phyloP scores from a whole-genome alignment of 2,329 filamentous ascomycete species.

The Thermothelomyces thermophilus region DNA sequence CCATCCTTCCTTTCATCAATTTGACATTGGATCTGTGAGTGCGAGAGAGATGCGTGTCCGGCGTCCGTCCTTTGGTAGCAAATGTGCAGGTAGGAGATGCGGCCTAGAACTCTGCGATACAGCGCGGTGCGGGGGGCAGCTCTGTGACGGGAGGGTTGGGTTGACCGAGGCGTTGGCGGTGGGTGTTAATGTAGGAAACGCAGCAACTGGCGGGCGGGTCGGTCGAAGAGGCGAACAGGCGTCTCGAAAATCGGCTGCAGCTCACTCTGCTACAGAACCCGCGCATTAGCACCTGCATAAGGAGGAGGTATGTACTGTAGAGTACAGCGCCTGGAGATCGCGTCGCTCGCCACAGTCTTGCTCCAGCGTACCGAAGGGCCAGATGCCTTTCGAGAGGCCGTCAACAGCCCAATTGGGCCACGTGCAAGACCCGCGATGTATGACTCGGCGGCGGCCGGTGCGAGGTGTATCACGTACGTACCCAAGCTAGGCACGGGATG shows the following conservation, averaged over 20 bases:
- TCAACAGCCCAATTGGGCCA: conserved; percentile 14
- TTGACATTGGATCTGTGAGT: conserved; percentile 24
- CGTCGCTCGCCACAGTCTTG: neutral
- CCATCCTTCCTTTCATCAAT: conserved; percentile 42
- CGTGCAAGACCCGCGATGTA: neutral
- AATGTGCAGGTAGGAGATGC: neutral
- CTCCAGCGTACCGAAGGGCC: too few species aligned
- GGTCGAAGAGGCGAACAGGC: neutral
- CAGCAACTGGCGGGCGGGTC: neutral
- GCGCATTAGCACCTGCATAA: conserved; percentile 11
- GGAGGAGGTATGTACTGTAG: too few species aligned
- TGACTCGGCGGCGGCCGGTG: neutral
- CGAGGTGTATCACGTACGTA: conserved; percentile 9
- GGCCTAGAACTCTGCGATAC: neutral
- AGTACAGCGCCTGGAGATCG: neutral
- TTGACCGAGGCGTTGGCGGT: neutral
- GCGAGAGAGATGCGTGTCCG: conserved; percentile 11
- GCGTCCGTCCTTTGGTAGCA: neutral
- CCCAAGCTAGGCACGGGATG: neutral
- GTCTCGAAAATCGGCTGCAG: neutral
- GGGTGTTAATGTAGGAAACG: too few species aligned
- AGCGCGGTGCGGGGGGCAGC: neutral
- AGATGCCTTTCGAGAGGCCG: too few species aligned
- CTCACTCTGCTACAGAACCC: conserved; percentile 2
- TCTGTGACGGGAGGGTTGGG: neutral